Conservation (phyloP, 306 rosid genomes). For the Neltuma alba region DNA sequence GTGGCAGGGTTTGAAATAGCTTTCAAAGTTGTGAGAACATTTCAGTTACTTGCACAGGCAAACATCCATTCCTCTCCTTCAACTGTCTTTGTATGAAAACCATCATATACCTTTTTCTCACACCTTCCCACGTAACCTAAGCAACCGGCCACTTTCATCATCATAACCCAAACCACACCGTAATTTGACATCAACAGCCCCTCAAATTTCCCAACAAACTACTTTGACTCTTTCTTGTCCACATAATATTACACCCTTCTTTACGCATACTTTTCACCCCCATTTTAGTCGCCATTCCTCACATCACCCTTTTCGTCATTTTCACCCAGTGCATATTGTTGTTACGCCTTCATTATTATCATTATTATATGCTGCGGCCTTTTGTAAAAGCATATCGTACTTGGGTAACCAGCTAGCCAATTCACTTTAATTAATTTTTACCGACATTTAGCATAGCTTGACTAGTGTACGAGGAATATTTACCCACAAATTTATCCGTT, state of each 20-base stretch:
- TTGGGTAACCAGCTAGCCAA: neutral
- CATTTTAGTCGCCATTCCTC: too few relatives aligned
- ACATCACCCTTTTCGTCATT: neutral
- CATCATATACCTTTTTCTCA: slow-evolving; percentile 64
- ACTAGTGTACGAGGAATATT: neutral
- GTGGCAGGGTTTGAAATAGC: slow-evolving; percentile 67
- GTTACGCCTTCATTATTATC: slow-evolving; percentile 34
- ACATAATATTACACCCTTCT: neutral
- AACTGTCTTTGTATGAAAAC: slow-evolving; percentile 70
- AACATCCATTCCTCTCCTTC: slow-evolving; percentile 47
- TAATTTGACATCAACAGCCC: slow-evolving; percentile 49
- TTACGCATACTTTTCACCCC: neutral
- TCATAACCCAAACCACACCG: slow-evolving; percentile 47
- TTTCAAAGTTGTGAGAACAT: slow-evolving; percentile 43
- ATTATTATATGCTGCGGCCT: slow-evolving; percentile 28
- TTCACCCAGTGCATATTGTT: slow-evolving; percentile 48
- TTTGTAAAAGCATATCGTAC: slow-evolving; percentile 25
- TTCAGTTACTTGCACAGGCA: slow-evolving; percentile 48
- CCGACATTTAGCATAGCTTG: neutral
- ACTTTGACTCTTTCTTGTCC: slow-evolving; percentile 56
- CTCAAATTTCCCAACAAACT: slow-evolving; percentile 56
- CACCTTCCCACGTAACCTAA: slow-evolving; percentile 68
- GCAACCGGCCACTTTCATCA: slow-evolving; percentile 49
- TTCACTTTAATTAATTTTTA: neutral
- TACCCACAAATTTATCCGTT: neutral